Percentiles rank a stretch among this genome's conserved stretches.
phyloP scores from a whole-genome alignment of 2,329 filamentous ascomycete species.

The Ilyonectria robusta region DNA sequence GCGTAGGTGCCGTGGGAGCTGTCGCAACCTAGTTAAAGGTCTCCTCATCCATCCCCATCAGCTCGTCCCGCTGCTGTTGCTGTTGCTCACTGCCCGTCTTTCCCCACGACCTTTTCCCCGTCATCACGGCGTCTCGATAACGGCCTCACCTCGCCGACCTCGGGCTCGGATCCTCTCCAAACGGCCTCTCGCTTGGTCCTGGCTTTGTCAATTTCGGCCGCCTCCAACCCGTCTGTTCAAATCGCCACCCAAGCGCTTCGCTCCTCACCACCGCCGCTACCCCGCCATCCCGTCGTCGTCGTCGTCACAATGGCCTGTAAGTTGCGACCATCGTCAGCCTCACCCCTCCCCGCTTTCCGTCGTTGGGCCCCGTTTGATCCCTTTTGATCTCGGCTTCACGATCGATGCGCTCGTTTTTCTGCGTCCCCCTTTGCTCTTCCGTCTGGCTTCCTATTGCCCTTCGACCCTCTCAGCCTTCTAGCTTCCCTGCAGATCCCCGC shows the following conservation, averaged over 20 bases:
- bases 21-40: slow-evolving; percentile 23
- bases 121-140: slow-evolving; percentile 20
- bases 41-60: slow-evolving; percentile 21
- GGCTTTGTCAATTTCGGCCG: not conserved
- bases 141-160: slow-evolving; percentile 13
- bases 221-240: not conserved
- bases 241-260: not conserved
- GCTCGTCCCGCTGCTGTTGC: slow-evolving; percentile 15
- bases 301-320: slow-evolving; percentile 51
- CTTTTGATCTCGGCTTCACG: slow-evolving; percentile 7
- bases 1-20: slow-evolving; percentile 15
- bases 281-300: slow-evolving; percentile 42
- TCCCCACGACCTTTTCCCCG: slow-evolving; percentile 14
- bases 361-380: slow-evolving; percentile 13
- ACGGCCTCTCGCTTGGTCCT: slow-evolving; percentile 4
- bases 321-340: slow-evolving; percentile 48
- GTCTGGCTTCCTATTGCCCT: not conserved
- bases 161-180: slow-evolving; percentile 12
- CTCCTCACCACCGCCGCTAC: slow-evolving; percentile 30
- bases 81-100: slow-evolving; percentile 2
- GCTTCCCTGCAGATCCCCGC: slow-evolving; percentile 26
- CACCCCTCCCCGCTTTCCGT: slow-evolving; percentile 36
- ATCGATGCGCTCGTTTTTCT: slow-evolving; percentile 3
- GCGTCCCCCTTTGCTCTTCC: not conserved
- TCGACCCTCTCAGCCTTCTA: not conserved